Percentiles rank a stretch among this genome's conserved stretches.
phyloP scores from a whole-genome alignment of 2,329 filamentous ascomycete genomes.

The Chaetothyriales sp. region DNA sequence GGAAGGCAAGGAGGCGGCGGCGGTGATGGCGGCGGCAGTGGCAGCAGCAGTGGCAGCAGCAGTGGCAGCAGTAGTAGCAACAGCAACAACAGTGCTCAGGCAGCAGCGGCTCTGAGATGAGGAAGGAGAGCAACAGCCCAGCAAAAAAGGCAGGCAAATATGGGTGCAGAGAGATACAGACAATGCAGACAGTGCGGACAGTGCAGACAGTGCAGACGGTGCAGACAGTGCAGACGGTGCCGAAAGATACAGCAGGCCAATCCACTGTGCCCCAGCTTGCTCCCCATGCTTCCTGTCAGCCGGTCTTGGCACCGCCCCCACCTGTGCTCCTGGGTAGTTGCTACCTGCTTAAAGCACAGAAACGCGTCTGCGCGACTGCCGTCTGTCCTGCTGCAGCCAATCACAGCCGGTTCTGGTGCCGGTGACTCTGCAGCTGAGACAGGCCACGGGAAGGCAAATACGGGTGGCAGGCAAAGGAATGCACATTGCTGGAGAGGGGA shows the following conservation, averaged over 20 bases:
- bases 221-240: background rate
- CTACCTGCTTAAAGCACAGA: background rate
- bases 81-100: no score
- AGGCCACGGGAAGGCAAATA: background rate
- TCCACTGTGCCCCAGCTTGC: background rate
- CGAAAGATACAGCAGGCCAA: no score
- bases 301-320: background rate
- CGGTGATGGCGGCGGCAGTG: no score
- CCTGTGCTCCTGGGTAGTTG: background rate
- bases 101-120: background rate
- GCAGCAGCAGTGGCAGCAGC: no score
- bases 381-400: background rate
- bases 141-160: background rate
- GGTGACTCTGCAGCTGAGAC: background rate
- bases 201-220: no score
- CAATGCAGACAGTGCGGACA: background rate
- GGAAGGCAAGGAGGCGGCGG: background rate
- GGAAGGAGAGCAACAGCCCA: background rate
- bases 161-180: background rate
- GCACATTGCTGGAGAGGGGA: no score
- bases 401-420: background rate
- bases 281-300: background rate
- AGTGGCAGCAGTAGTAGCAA: no score
- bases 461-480: no score
- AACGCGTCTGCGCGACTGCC: background rate